Base-by-base conservation (phyloP, 495 filamentous ascomycete genomes). In the Schizothecium vesticola region DNA sequence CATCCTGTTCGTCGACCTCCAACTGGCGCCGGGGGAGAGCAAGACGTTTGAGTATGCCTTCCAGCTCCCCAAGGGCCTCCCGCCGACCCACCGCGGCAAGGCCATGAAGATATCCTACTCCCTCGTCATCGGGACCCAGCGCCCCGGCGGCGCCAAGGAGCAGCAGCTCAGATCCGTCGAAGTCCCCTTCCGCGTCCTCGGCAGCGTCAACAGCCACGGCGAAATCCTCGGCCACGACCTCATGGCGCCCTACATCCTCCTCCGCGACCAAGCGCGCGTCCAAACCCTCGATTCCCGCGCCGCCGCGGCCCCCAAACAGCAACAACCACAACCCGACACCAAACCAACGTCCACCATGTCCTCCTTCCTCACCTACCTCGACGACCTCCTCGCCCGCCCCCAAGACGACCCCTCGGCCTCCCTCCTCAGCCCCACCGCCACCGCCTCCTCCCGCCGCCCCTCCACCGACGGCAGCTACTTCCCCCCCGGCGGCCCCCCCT, bases 51-150 rank as follows among this genome's bases (percentile, higher is more conserved):
- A 87, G 19, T 99, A 97, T 74, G 83, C 88, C 11, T 97, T 97
- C 77, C 88, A 86, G 56, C 79, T 99, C 59, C 95, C 95, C 2
- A 88, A 86, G 71, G 93, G 93, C 0, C 82, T 98, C 59, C 95
- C 95, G 22, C 94, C 95, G 26, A 93, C 88, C 55, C 92, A 98
- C 72, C 90, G 91, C 70, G 95, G 95, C 21, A 94, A 94, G 73
- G 93, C 93, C 4, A 96, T 98, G 64, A 97, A 97, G 76, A 91
- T 98, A 33, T 86, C 86, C 2, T 99, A 99, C 82, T 92, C 91
- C 77, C 79, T 99, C 16, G 87, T 96, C 26, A 92, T 99, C 71
- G 95, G 94, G 33, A 97, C 93, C 5, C 95, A 98, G 75, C 80
- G 94, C 61, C 88, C 94, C 4, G 92, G 92, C 22, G 88, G 87